A percentile compares a stretch with the other conserved stretches of the same genome.
phyloP scores from a whole-genome alignment of 208 protist species.

The Leishmania major region DNA sequence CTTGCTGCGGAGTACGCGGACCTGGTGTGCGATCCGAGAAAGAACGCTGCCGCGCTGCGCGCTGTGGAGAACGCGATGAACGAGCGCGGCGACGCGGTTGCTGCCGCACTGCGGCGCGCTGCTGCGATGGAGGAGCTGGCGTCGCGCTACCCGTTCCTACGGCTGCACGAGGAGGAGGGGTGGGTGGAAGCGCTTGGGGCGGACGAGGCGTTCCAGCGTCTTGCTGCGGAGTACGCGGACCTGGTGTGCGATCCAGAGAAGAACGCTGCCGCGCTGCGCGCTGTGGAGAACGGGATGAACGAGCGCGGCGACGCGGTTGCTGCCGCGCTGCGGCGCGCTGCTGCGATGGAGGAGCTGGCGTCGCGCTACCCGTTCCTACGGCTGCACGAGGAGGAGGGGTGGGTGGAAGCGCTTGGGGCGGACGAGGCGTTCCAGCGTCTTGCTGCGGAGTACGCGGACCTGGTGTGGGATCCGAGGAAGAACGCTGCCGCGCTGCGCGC shows the following conservation, averaged over 20 bases:
- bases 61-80: background rate
- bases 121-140: no score
- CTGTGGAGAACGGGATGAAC: background rate
- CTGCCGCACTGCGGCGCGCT: no score
- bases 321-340: background rate
- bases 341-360: background rate
- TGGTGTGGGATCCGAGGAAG: background rate
- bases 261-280: background rate
- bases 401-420: background rate
- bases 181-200: background rate
- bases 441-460: background rate
- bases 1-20: background rate
- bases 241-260: background rate
- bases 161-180: conserved; percentile 1
- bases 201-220: background rate
- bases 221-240: background rate
- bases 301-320: background rate
- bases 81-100: background rate
- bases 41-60: background rate
- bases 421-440: background rate
- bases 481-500: background rate
- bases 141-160: conserved; percentile 38
- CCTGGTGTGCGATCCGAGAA: background rate
- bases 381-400: conserved; percentile 1
- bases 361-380: background rate